Evolutionary conservation across 1,284 basidiomycete genomes (phyloP).

Genomic region (Ganoderma lucidum): DNA sequence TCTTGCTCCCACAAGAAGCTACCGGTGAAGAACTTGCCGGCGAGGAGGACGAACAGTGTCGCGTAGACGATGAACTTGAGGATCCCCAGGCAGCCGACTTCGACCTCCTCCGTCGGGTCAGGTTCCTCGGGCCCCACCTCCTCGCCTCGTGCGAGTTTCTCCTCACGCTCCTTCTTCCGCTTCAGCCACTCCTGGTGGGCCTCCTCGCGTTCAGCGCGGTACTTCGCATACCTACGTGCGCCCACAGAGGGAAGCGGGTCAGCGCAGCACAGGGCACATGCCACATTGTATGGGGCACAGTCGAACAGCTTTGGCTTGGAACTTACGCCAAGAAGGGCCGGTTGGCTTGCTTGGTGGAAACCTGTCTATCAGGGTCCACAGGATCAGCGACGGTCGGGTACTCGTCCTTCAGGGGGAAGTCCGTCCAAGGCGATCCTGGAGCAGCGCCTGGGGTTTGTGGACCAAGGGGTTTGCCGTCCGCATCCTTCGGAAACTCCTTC

Average conservation of each 20-base stretch:
- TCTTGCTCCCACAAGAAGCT: slow-evolving; percentile 84
- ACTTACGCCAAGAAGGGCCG: slow-evolving; percentile 83
- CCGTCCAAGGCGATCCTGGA: slow-evolving; percentile 39
- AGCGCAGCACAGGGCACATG: neutral
- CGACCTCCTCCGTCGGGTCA: slow-evolving; percentile 73
- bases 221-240: slow-evolving; percentile 67
- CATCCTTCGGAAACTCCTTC: slow-evolving; percentile 28
- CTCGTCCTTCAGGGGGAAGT: slow-evolving; percentile 42
- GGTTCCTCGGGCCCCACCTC: slow-evolving; percentile 72
- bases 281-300: slow-evolving; percentile 8
- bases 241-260: slow-evolving; percentile 26
- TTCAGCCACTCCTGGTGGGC: slow-evolving; percentile 72
- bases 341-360: slow-evolving; percentile 81
- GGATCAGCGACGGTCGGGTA: slow-evolving; percentile 63
- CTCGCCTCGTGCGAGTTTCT: slow-evolving; percentile 77
- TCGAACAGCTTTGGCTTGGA: neutral
- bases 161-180: slow-evolving; percentile 74
- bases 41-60: slow-evolving; percentile 59
- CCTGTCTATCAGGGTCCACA: slow-evolving; percentile 64
- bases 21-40: slow-evolving; percentile 84
- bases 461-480: slow-evolving; percentile 28
- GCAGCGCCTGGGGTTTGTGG: slow-evolving; percentile 31
- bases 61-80: slow-evolving; percentile 73
- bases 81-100: slow-evolving; percentile 69
- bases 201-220: slow-evolving; percentile 66